Evolutionary conservation across 2,329 filamentous ascomycete species (phyloP), one percentile per base, ranked within the genome.

Genomic region (Fusarium caatingaense): DNA sequence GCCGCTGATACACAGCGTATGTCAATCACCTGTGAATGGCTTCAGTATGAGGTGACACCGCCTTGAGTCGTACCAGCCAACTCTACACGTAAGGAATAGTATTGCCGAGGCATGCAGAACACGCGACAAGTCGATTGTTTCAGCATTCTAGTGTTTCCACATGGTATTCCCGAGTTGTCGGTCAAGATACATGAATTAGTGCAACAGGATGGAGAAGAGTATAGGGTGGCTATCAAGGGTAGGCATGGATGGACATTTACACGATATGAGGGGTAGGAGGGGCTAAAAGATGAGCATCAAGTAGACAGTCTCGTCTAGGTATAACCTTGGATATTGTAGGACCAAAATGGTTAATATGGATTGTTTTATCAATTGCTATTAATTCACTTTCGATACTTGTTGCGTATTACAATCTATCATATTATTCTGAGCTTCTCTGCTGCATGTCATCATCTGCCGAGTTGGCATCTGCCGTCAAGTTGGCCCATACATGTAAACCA

Each of bases 41-140:
- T 66, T 63, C 60, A 68, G 55, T 11, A 58, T 74, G 70, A 68
- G 13, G 60, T 69, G 72, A 74, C 69, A 55, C 41, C n/a, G 23
- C 50, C 46, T 16, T 40, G 40, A 60, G 37, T 73, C 72, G 72
- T 74, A 67, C 60, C 64, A 74, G 61, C 18, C 23, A 41, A 47
- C 46, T 53, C 53, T 40, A 25, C 44, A 57, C 27, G 44, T 57
- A 63, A 53, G 69, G 62, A 54, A 56, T 27, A 28, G 5, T 45
- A 25, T 34, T 47, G 41, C 66, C 40, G 50, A 51, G 49, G 45
- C 27, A 55, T 37, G 46, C 40, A 49, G 62, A 63, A 55, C 51
- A 45, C 62, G 41, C 56, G 59, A 71, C 27, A 48, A 27, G 37
- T 50, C 44, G 48, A 54, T 44, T 54, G 23, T 46, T 62, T 50